These are phyloP conservation scores for Sporothrix luriei DNA, from an alignment of 2,329 filamentous ascomycete genomes.

Conservation along the genomic window DNA sequence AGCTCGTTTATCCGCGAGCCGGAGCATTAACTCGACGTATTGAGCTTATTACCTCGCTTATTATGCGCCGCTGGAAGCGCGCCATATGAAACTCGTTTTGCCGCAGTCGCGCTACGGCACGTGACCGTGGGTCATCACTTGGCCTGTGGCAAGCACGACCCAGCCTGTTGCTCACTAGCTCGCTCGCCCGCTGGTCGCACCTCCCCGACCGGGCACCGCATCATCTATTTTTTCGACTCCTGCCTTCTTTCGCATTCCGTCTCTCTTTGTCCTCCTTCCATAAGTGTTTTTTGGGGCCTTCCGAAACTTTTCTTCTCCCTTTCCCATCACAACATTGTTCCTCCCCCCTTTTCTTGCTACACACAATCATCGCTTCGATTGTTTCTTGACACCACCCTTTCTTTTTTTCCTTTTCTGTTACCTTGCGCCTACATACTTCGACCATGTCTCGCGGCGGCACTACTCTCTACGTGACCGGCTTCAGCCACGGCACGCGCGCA, in stretches of 20 bases:
- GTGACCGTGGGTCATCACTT: conserved; percentile 20
- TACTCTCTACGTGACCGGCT: conserved; percentile 98
- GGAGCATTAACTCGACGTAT: background rate
- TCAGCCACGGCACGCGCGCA: conserved; percentile 96
- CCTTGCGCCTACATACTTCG: conserved; percentile 31
- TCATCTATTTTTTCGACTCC: conserved; percentile 31
- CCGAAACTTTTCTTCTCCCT: background rate
- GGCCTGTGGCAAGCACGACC: conserved; percentile 12
- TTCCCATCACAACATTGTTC: background rate
- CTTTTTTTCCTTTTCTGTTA: conserved; percentile 14
- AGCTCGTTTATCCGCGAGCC: too few species aligned
- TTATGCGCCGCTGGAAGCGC: background rate
- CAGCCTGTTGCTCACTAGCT: background rate
- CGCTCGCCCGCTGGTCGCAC: conserved; percentile 8
- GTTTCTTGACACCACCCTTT: conserved; percentile 5
- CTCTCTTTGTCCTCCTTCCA: conserved; percentile 21
- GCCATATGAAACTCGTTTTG: conserved; percentile 17
- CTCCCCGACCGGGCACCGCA: conserved; percentile 23
- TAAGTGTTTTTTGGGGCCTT: conserved; percentile 1
- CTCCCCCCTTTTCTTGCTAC: background rate
- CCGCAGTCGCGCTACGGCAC: conserved; percentile 18
- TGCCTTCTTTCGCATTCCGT: conserved; percentile 23
- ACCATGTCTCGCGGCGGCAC: conserved; percentile 90
- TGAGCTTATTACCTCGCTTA: too few species aligned
- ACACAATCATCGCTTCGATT: background rate